Evolutionary conservation across 805 yeast genomes (phyloP).

Genomic region (Starmerella scarabaei): DNA sequence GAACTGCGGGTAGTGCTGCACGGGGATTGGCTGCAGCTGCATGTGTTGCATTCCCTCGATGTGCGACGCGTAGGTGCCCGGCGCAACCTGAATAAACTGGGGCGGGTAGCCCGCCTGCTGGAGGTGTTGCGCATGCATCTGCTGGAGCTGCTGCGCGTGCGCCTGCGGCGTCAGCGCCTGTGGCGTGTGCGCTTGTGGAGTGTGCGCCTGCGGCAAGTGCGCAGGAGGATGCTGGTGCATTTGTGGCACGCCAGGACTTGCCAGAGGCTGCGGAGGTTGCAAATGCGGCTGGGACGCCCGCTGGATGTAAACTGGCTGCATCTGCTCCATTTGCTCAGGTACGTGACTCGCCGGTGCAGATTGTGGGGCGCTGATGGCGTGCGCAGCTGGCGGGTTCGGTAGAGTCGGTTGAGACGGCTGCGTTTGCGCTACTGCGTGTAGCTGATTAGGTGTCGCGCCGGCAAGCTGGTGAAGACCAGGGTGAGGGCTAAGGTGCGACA

Average conservation of each 20-base stretch:
- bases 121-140: conserved; percentile 1
- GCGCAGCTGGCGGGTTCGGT: not conserved
- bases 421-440: not conserved
- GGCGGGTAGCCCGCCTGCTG: conserved; percentile 2
- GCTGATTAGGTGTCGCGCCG: conserved; percentile 2
- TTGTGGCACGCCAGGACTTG: too few species aligned
- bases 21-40: conserved; percentile 1
- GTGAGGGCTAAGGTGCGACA: conserved; percentile 1
- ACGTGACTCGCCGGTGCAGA: not conserved
- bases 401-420: not conserved
- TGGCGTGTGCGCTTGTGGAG: conserved; percentile 7
- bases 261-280: conserved; percentile 10
- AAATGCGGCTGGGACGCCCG: conserved; percentile 1
- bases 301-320: conserved; percentile 5
- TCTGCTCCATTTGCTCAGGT: conserved; percentile 2
- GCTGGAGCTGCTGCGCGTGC: conserved; percentile 3
- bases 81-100: conserved; percentile 2
- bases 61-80: not conserved
- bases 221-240: conserved; percentile 1
- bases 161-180: conserved; percentile 3
- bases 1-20: not conserved
- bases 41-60: not conserved
- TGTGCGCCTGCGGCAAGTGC: conserved; percentile 1
- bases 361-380: not conserved
- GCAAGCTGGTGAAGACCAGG: conserved; percentile 2